These are phyloP conservation scores for Erucastrum elatum DNA, from an alignment of 345 rosid species.

Conservation along the genomic window DNA sequence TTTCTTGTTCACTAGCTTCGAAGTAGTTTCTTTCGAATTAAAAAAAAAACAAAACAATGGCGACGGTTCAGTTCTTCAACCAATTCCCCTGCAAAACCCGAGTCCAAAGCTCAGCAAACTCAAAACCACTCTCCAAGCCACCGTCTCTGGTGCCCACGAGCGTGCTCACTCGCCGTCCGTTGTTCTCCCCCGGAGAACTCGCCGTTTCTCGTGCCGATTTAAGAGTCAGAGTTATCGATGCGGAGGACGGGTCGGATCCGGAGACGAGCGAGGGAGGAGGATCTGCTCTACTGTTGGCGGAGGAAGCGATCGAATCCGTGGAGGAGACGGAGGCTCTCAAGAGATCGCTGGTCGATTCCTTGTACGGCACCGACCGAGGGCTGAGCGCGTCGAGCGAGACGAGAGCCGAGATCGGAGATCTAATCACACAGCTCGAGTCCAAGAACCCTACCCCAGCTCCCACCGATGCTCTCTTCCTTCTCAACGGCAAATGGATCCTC, in stretches of 20 bases:
- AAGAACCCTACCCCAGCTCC: slow-evolving; percentile 89
- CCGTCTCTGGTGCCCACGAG: slow-evolving; percentile 18
- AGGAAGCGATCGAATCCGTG: slow-evolving; percentile 43
- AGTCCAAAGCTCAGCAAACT: background rate
- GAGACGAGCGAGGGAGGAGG: slow-evolving; percentile 33
- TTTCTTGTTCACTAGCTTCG: slow-evolving; percentile 10
- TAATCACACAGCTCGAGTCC: slow-evolving; percentile 82
- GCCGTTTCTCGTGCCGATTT: slow-evolving; percentile 37
- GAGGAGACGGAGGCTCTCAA: slow-evolving; percentile 60
- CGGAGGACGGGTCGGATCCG: slow-evolving; percentile 39
- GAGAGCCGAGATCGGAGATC: slow-evolving; percentile 87
- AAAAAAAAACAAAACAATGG: slow-evolving; percentile 40
- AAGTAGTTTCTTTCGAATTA: background rate
- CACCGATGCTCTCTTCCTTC: slow-evolving; percentile 71
- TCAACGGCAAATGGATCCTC: slow-evolving; percentile 94
- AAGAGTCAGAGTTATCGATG: slow-evolving; percentile 33
- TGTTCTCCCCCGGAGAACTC: background rate
- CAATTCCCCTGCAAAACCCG: slow-evolving; percentile 49
- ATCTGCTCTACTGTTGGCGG: slow-evolving; percentile 38
- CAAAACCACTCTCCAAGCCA: slow-evolving; percentile 16
- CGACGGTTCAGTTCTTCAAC: slow-evolving; percentile 44
- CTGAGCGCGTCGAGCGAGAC: slow-evolving; percentile 76
- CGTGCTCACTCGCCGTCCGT: slow-evolving; percentile 19
- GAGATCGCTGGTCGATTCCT: slow-evolving; percentile 59
- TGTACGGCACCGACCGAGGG: slow-evolving; percentile 81